Conservation (phyloP, 1,284 basidiomycete species). For the Marasmius fiardii region DNA sequence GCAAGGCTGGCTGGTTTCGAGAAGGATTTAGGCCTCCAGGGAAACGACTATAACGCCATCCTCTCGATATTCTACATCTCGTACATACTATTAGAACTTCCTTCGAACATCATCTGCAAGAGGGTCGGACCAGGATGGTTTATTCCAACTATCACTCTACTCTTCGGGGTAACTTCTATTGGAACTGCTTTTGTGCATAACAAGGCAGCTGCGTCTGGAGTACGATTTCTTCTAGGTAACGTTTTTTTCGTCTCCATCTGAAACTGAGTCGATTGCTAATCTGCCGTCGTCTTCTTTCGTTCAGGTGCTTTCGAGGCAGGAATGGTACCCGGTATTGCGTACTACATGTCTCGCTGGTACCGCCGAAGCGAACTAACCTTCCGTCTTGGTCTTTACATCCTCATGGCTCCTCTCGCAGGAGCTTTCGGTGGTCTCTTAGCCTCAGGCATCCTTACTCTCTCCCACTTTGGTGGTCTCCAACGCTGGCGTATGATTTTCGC, state of each 20-base stretch:
- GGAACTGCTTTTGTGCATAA: background rate
- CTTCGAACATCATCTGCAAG: background rate
- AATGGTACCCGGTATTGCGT: background rate
- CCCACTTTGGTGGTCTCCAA: background rate
- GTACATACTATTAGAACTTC: background rate
- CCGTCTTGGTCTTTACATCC: background rate
- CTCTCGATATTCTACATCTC: conserved; percentile 5
- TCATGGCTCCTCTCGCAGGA: background rate
- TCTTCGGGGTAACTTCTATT: background rate
- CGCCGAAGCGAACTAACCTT: background rate
- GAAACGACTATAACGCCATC: conserved; percentile 11
- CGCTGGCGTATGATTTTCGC: background rate
- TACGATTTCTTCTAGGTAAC: background rate
- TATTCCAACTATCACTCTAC: background rate
- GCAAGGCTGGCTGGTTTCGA: conserved; percentile 7
- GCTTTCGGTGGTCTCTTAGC: background rate
- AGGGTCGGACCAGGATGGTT: background rate
- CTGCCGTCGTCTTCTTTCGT: no score
- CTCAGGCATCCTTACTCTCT: background rate
- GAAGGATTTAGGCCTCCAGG: conserved; percentile 9
- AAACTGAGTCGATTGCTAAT: no score
- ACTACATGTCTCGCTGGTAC: background rate
- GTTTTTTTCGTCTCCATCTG: no score
- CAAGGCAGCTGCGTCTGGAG: background rate
- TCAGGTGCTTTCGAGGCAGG: background rate